Evolutionary conservation across 2,329 filamentous ascomycete species (phyloP).

Genomic region (Fusarium sambucinum): DNA sequence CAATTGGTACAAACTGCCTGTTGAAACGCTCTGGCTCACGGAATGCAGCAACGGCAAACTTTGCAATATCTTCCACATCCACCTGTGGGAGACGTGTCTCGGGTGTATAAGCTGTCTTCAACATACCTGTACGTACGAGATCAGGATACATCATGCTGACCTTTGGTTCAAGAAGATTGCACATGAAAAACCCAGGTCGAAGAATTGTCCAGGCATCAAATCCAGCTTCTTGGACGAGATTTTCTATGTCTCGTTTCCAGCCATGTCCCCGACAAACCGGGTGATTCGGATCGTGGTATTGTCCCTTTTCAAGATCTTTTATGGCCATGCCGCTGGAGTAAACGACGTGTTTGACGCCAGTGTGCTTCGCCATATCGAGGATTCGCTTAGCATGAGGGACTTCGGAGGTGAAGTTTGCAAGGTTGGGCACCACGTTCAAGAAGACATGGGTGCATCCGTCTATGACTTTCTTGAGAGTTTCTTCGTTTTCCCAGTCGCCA

Average conservation of each 20-base stretch:
- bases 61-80: conserved; percentile 15
- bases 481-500: neutral
- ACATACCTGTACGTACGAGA: neutral
- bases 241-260: conserved; percentile 7
- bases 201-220: conserved; percentile 24
- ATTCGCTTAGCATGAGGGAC: neutral
- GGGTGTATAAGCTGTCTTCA: neutral
- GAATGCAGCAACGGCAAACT: conserved; percentile 9
- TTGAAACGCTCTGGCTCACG: conserved; percentile 5
- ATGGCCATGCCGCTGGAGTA: conserved; percentile 23
- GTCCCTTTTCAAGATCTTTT: conserved; percentile 14
- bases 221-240: neutral
- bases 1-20: neutral
- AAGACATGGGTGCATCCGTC: conserved; percentile 1
- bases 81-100: conserved; percentile 4
- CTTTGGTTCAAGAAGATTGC: conserved; percentile 16
- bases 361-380: neutral
- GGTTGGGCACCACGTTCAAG: conserved; percentile 10
- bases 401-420: conserved; percentile 2
- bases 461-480: neutral
- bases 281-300: neutral
- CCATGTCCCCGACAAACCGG: neutral
- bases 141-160: conserved; percentile 10
- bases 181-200: conserved; percentile 16
- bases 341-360: conserved; percentile 6